Evolutionary conservation across 2,329 filamentous ascomycete species (phyloP).

Genomic region (Didymellaceae sp.): DNA sequence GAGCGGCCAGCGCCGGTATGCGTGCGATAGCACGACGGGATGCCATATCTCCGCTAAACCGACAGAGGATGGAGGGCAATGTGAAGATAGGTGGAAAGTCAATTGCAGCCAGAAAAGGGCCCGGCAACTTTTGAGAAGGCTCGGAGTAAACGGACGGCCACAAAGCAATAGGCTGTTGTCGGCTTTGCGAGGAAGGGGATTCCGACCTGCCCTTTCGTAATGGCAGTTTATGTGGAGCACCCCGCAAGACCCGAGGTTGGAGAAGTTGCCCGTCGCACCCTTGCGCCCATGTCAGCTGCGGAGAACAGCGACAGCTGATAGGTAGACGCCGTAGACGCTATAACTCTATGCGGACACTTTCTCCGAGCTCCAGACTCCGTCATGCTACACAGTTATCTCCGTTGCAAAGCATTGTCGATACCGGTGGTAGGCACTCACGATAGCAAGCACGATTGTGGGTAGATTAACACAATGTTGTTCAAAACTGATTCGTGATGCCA

Average conservation of each 20-base stretch:
- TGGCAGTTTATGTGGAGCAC: conserved; percentile 22
- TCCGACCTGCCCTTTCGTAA: conserved; percentile 20
- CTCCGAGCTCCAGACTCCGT: conserved; percentile 5
- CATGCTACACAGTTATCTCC: neutral
- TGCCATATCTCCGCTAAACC: conserved; percentile 48
- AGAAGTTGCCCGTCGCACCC: conserved; percentile 3
- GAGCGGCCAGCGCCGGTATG: conserved; percentile 51
- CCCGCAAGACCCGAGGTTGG: conserved; percentile 21
- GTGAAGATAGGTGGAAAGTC: conserved; percentile 6
- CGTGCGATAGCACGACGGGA: conserved; percentile 54
- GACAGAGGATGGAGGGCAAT: conserved; percentile 14
- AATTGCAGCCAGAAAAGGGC: conserved; percentile 8
- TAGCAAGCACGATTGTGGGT: conserved; percentile 1
- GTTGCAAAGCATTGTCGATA: neutral
- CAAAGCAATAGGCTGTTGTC: conserved; percentile 16
- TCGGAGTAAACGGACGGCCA: conserved; percentile 4
- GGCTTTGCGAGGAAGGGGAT: conserved; percentile 24
- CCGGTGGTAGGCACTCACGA: too few relatives aligned
- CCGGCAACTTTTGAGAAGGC: conserved; percentile 9
- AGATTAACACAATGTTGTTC: conserved; percentile 8
- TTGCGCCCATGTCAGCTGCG: conserved; percentile 10
- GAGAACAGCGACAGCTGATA: conserved; percentile 10
- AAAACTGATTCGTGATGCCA: conserved; percentile 21
- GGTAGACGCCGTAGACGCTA: conserved; percentile 14
- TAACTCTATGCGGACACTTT: conserved; percentile 1